Conservation (phyloP, 1,139 yeast species). For the Meyerozyma guilliermondii region DNA sequence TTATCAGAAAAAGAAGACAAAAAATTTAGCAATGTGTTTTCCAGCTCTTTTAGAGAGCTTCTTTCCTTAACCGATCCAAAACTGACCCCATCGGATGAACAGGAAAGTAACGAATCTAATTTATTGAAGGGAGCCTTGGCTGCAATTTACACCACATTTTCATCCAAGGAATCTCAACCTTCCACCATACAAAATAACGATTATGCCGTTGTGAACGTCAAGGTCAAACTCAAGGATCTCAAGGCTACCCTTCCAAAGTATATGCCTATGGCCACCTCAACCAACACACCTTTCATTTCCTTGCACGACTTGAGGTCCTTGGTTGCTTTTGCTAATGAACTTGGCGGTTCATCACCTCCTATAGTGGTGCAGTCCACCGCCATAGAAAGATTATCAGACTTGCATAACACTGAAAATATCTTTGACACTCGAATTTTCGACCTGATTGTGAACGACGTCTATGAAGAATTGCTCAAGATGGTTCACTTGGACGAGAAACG, state of each 20-base stretch:
- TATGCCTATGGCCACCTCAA: constrained; percentile 48
- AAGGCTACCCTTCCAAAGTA: constrained; percentile 52
- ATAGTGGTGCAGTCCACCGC: constrained; percentile 50
- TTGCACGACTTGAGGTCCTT: constrained; percentile 57
- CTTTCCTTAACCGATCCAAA: constrained; percentile 15
- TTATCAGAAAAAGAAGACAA: constrained; percentile 19
- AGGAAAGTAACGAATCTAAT: constrained; percentile 17
- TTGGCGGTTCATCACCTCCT: constrained; percentile 24
- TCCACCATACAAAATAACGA: constrained; percentile 21
- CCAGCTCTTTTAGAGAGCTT: constrained; percentile 25
- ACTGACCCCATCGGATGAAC: constrained; percentile 4
- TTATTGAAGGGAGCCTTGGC: constrained; percentile 39
- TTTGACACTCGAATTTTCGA: constrained; percentile 50
- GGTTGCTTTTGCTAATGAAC: constrained; percentile 52
- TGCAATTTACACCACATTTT: constrained; percentile 40
- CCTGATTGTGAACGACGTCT: constrained; percentile 51
- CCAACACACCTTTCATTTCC: constrained; percentile 52
- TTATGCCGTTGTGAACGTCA: constrained; percentile 63
- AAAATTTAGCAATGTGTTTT: constrained; percentile 21
- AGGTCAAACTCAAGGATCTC: constrained; percentile 56
- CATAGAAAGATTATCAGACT: constrained; percentile 53
- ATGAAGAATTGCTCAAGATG: constrained; percentile 51
- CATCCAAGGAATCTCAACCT: constrained; percentile 12
- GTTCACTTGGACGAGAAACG: constrained; percentile 48
- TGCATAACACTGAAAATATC: constrained; percentile 43